phyloP scores from a whole-genome alignment of 2,329 filamentous ascomycete species.

The Botrytis fabae region DNA sequence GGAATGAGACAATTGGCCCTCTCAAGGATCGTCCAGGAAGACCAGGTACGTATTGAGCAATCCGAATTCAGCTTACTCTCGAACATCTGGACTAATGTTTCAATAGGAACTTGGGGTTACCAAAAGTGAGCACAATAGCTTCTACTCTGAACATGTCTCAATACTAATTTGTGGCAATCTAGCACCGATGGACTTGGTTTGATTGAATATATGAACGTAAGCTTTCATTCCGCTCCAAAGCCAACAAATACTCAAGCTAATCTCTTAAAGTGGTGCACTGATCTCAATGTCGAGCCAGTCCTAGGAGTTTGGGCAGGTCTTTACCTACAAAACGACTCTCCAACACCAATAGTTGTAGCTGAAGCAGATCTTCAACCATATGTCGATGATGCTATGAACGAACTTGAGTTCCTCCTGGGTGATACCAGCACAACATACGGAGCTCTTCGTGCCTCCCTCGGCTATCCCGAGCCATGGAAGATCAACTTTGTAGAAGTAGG shows the following conservation, averaged over 20 bases:
- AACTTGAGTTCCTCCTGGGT: conserved; percentile 54
- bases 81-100: neutral
- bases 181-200: conserved; percentile 52
- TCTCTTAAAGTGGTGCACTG: conserved; percentile 46
- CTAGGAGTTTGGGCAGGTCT: conserved; percentile 51
- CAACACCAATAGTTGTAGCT: conserved; percentile 44
- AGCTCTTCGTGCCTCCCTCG: conserved; percentile 49
- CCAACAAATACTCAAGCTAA: neutral
- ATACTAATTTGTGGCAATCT: conserved; percentile 29
- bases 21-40: conserved; percentile 41
- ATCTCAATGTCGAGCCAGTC: conserved; percentile 49
- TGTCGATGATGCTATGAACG: conserved; percentile 50
- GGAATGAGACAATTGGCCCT: conserved; percentile 47
- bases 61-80: neutral
- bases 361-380: conserved; percentile 48
- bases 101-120: conserved; percentile 26
- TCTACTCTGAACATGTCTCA: too few relatives aligned
- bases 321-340: conserved; percentile 44
- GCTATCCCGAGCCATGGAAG: conserved; percentile 51
- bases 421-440: conserved; percentile 48
- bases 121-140: conserved; percentile 1
- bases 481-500: conserved; percentile 52
- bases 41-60: conserved; percentile 46
- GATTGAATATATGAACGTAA: conserved; percentile 49
- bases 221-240: neutral